Percentiles rank a stretch among this genome's conserved stretches.
phyloP scores from a whole-genome alignment of 352 stramenopile species.

The Globisporangium nodosum region DNA sequence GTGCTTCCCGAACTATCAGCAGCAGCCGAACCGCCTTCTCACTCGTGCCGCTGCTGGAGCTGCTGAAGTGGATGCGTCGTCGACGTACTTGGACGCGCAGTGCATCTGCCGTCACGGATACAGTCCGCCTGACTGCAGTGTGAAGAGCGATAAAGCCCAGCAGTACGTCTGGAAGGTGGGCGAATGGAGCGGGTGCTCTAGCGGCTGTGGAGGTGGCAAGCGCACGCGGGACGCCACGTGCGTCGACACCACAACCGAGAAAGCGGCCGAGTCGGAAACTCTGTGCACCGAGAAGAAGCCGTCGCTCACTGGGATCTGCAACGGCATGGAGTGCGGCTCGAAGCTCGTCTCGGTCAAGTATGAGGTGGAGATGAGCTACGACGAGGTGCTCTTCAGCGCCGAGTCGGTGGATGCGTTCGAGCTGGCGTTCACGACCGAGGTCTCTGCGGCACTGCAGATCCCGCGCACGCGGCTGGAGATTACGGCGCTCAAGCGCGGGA shows the following conservation, averaged over 20 bases:
- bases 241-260: constrained; percentile 23
- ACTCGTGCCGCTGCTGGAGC: not conserved
- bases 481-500: constrained; percentile 43
- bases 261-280: constrained; percentile 17
- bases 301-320: constrained; percentile 59
- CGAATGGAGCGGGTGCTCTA: constrained; percentile 51
- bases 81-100: constrained; percentile 21
- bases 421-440: constrained; percentile 56
- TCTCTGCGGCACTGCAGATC: constrained; percentile 56
- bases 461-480: constrained; percentile 49
- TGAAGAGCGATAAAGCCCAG: constrained; percentile 27
- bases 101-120: constrained; percentile 66
- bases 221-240: constrained; percentile 38
- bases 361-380: constrained; percentile 69
- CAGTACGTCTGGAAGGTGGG: constrained; percentile 48
- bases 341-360: constrained; percentile 64
- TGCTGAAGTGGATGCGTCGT: not conserved
- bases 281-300: constrained; percentile 37
- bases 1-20: constrained; percentile 63
- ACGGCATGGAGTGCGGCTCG: constrained; percentile 69
- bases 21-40: not conserved
- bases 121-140: constrained; percentile 59
- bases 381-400: constrained; percentile 64
- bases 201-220: constrained; percentile 56
- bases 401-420: constrained; percentile 51